A percentile compares a stretch with the other conserved stretches of the same genome.
phyloP scores from a whole-genome alignment of 345 rosid genomes.

The Boechera divaricarpa region DNA sequence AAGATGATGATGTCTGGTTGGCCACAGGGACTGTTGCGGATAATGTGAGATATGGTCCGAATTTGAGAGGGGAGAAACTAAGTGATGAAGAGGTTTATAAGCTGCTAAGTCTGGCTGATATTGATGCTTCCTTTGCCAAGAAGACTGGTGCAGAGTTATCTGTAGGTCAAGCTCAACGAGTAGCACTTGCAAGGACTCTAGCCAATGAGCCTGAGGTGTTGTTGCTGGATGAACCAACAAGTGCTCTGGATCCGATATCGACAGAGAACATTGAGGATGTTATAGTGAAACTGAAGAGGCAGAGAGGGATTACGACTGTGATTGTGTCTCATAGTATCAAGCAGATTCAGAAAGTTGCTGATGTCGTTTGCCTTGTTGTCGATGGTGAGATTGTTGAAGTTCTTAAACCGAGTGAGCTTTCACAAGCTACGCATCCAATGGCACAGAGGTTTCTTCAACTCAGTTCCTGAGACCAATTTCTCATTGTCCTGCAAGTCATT shows the following conservation, averaged over 20 bases:
- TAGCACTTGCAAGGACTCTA: slow-evolving; percentile 87
- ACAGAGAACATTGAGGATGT: slow-evolving; percentile 88
- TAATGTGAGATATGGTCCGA: slow-evolving; percentile 83
- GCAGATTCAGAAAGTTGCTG: slow-evolving; percentile 87
- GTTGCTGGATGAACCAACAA: slow-evolving; percentile 82
- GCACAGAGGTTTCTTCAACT: slow-evolving; percentile 76
- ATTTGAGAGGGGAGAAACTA: slow-evolving; percentile 67
- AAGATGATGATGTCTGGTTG: neutral
- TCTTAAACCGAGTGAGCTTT: slow-evolving; percentile 65
- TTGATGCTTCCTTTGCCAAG: slow-evolving; percentile 59
- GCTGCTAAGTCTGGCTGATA: slow-evolving; percentile 75
- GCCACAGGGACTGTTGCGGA: slow-evolving; percentile 78
- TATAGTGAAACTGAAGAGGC: slow-evolving; percentile 74
- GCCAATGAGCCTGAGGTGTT: slow-evolving; percentile 91
- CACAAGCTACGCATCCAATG: slow-evolving; percentile 82
- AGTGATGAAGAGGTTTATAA: slow-evolving; percentile 58
- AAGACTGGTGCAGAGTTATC: slow-evolving; percentile 72
- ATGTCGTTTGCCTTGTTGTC: slow-evolving; percentile 78
- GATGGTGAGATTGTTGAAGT: slow-evolving; percentile 82
- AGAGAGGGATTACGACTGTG: slow-evolving; percentile 62
- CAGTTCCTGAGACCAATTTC: slow-evolving; percentile 42
- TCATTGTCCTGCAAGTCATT: neutral
- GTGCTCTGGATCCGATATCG: slow-evolving; percentile 84
- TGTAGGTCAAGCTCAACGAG: slow-evolving; percentile 93
- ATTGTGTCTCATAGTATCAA: slow-evolving; percentile 91